Evolutionary conservation across 2,329 filamentous ascomycete species (phyloP).

Genomic region (Aspergillus sp.): DNA sequence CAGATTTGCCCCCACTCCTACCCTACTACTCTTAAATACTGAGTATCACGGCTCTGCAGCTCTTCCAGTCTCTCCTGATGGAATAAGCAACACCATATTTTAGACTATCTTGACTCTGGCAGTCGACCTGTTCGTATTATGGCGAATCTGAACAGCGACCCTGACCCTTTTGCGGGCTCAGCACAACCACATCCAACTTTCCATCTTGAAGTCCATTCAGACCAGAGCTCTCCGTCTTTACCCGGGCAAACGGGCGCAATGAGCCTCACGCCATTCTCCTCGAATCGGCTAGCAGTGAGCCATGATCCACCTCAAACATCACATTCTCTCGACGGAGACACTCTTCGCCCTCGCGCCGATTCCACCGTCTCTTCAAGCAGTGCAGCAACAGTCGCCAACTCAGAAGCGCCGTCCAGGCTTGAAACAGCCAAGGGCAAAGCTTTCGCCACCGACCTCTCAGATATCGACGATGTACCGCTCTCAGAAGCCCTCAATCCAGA

Average conservation of each 20-base stretch:
- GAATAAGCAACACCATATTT: neutral
- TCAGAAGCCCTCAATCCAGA: slow-evolving; percentile 73
- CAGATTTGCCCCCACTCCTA: neutral
- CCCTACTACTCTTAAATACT: neutral
- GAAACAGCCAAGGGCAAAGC: slow-evolving; percentile 1
- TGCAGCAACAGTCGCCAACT: slow-evolving; percentile 39
- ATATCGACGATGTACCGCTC: slow-evolving; percentile 40
- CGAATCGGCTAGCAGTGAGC: slow-evolving; percentile 31
- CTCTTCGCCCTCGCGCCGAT: slow-evolving; percentile 48
- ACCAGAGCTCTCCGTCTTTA: slow-evolving; percentile 12
- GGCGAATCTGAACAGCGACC: slow-evolving; percentile 3
- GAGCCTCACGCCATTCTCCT: slow-evolving; percentile 12
- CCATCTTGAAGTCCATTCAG: slow-evolving; percentile 3
- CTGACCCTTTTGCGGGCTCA: slow-evolving; percentile 7
- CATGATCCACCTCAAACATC: slow-evolving; percentile 35
- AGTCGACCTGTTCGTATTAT: neutral
- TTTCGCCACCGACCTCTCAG: neutral
- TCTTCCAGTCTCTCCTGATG: neutral
- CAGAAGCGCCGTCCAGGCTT: slow-evolving; percentile 28
- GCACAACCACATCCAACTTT: slow-evolving; percentile 3
- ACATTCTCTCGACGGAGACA: slow-evolving; percentile 48
- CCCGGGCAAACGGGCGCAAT: slow-evolving; percentile 8
- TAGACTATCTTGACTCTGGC: neutral
- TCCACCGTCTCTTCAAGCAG: slow-evolving; percentile 41
- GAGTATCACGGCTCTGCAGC: neutral